Evolutionary conservation across 1,284 basidiomycete species (phyloP).

Genomic region (Xerocomus cyaneibrunnescens): DNA sequence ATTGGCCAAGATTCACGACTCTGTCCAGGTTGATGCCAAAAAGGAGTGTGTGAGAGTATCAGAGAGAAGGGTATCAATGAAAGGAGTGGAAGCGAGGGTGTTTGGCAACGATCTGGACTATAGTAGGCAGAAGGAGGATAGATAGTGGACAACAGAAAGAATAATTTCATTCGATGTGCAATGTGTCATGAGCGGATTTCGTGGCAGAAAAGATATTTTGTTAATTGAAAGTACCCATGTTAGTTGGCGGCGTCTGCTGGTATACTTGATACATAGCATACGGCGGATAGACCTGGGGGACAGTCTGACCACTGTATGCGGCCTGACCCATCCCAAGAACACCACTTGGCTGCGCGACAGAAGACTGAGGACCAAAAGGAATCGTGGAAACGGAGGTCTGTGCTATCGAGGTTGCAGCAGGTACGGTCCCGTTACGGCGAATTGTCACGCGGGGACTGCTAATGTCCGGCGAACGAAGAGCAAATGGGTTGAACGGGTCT

Average conservation of each 20-base stretch:
- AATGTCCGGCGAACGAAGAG: constrained; percentile 60
- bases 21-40: constrained; percentile 26
- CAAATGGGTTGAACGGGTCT: constrained; percentile 77
- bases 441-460: constrained; percentile 47
- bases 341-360: constrained; percentile 54
- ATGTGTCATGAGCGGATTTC: constrained; percentile 40
- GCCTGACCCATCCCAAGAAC: constrained; percentile 63
- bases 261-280: constrained; percentile 78
- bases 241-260: constrained; percentile 66
- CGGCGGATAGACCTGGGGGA: constrained; percentile 71
- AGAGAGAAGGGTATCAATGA: constrained; percentile 32
- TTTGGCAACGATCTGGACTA: constrained; percentile 30
- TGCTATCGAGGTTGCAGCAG: constrained; percentile 35
- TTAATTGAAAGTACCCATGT: constrained; percentile 77
- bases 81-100: constrained; percentile 24
- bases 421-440: constrained; percentile 50
- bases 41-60: constrained; percentile 28
- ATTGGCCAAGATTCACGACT: constrained; percentile 31
- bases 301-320: constrained; percentile 60
- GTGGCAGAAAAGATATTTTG: constrained; percentile 28
- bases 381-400: constrained; percentile 45
- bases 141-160: constrained; percentile 35
- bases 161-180: constrained; percentile 36
- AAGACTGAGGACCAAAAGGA: constrained; percentile 61
- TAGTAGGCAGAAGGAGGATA: constrained; percentile 29